Base-by-base conservation (phyloP, 2,329 filamentous ascomycete species). In the Teratosphaeria viscida region DNA sequence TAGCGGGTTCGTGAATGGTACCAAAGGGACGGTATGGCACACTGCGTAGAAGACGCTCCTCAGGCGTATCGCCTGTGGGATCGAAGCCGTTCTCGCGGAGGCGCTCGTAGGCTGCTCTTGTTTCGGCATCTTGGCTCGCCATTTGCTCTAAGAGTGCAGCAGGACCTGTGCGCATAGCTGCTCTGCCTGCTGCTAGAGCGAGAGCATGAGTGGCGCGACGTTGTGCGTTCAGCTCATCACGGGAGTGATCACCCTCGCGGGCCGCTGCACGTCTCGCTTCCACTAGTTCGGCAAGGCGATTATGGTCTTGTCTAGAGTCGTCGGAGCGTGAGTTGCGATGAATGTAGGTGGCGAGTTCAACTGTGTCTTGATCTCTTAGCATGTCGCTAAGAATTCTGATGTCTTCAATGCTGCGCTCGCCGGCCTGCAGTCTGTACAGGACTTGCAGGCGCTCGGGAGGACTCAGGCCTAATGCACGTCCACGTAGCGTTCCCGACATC, bases 371-470 rank as follows among this genome's bases (percentile, higher is more conserved):
- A 34, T 67, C 57, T 1, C 58, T 55, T 1, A 70, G 59, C 67
- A 71, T 70, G 16, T 58, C 52, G n/a, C 54, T 23, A 2, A 72
- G 62, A 0, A 64, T 56, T 11, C 54, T 53, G 6, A 65, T 61
- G 52, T 71, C 68, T 26, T 59, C 56, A n/a, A 52, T 53, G 1
- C 56, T 57, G 19, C 70, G 61, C 16, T 64, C 55, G 14, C 69
- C 68, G 23, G 62, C 58, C 54, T 72, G 68, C 1, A 72, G 57
- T 26, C 68, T 62, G 39, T 64, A 66, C 11, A 71, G 63, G 64
- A 70, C 67, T 5, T 58, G 56, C 54, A 71, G 60, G 39, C 66
- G 64, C 52, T 66, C 67, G 0, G 64, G 61, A 2, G 63, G 59
- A 19, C 47, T 63, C 14, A 70, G 47, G 29, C 63, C 59, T 29